Evolutionary conservation across 495 filamentous ascomycete species (phyloP).

Genomic region (Aspergillus diversus): DNA sequence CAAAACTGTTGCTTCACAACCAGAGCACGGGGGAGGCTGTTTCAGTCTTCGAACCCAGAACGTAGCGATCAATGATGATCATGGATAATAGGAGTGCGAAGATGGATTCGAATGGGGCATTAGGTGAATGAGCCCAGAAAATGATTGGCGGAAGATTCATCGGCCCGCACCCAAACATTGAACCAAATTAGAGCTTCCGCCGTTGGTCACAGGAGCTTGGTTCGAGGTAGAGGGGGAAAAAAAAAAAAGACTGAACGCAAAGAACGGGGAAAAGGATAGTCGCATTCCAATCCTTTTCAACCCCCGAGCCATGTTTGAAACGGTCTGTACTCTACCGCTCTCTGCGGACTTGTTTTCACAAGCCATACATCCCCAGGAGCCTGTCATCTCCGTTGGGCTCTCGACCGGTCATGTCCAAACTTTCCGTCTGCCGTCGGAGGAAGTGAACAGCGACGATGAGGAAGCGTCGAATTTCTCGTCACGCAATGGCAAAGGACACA

Average conservation of each 20-base stretch:
- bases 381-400: constrained; percentile 84
- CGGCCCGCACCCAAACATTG: constrained; percentile 26
- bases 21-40: too few species aligned
- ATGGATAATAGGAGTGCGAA: neutral
- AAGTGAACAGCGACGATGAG: constrained; percentile 49
- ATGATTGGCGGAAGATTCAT: constrained; percentile 27
- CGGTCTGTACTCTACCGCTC: constrained; percentile 85
- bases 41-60: too few species aligned
- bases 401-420: constrained; percentile 84
- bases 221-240: neutral
- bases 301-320: constrained; percentile 67
- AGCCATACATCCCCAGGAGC: constrained; percentile 79
- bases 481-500: constrained; percentile 66
- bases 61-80: too few species aligned
- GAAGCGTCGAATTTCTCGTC: constrained; percentile 46
- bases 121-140: neutral
- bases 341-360: constrained; percentile 87
- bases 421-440: constrained; percentile 71
- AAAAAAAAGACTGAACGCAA: constrained; percentile 4
- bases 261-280: constrained; percentile 8
- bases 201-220: constrained; percentile 2
- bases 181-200: constrained; percentile 15
- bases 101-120: neutral
- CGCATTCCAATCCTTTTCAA: constrained; percentile 3
- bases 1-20: too few species aligned